A percentile compares a stretch with the other conserved stretches of the same genome.
Evolutionary conservation across 768 basidiomycete species (phyloP).

Genomic region (Infundibulicybe gibba): DNA sequence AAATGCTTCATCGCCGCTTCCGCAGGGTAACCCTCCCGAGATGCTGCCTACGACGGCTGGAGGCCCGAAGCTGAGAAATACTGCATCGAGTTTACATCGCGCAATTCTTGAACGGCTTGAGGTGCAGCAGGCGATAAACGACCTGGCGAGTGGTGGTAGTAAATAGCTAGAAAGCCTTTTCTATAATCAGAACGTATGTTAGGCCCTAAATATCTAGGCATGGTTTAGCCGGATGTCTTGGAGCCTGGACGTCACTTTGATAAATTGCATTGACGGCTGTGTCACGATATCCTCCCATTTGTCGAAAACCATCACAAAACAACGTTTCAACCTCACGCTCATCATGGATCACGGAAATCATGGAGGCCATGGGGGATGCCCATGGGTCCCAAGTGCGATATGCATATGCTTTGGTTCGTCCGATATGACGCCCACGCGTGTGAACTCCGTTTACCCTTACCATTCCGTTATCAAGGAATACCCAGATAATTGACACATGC

Average conservation of each 20-base stretch:
- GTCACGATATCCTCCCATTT: neutral
- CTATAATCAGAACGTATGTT: too few species aligned
- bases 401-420: constrained; percentile 79
- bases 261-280: neutral
- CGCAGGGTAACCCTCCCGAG: constrained; percentile 1
- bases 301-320: neutral
- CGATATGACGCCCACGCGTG: neutral
- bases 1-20: constrained; percentile 1
- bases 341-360: constrained; percentile 41
- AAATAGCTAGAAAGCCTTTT: too few species aligned
- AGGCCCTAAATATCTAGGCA: too few species aligned
- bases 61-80: constrained; percentile 31
- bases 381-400: constrained; percentile 51
- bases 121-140: constrained; percentile 69
- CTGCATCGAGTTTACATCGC: constrained; percentile 61
- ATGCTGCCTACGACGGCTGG: constrained; percentile 1
- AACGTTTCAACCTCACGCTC: neutral
- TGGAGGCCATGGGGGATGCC: constrained; percentile 52
- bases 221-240: too few species aligned
- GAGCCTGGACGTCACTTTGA: too few species aligned
- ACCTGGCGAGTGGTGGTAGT: constrained; percentile 21
- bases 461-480: constrained; percentile 49
- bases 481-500: constrained; percentile 75
- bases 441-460: neutral
- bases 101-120: constrained; percentile 75